phyloP scores from a whole-genome alignment of 305 asterid species.

The Solanum hybrid region DNA sequence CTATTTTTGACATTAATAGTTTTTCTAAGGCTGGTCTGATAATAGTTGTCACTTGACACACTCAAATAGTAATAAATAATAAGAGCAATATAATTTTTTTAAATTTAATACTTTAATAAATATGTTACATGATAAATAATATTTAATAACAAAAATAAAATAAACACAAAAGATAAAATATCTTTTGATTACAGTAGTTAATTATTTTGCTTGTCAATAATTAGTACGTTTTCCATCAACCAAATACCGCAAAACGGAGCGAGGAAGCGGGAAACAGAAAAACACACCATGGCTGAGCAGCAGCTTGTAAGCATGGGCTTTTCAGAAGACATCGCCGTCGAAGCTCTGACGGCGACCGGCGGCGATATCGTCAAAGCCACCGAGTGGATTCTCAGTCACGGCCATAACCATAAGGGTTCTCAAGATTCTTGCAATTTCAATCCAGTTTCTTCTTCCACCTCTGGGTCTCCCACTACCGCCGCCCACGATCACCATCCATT shows the following conservation, averaged over 20 bases:
- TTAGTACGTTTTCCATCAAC: not conserved
- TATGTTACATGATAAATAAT: no score
- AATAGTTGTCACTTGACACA: no score
- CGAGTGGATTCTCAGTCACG: slow-evolving; percentile 50
- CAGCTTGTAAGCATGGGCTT: slow-evolving; percentile 73
- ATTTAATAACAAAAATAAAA: no score
- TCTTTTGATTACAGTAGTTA: no score
- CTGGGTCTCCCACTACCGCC: not conserved
- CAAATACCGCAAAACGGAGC: not conserved
- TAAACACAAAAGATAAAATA: no score
- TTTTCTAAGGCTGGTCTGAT: not conserved
- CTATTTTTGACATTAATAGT: not conserved
- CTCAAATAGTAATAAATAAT: no score
- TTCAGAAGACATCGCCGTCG: slow-evolving; percentile 32
- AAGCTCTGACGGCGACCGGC: slow-evolving; percentile 47
- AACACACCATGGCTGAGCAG: slow-evolving; percentile 7
- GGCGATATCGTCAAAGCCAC: slow-evolving; percentile 55
- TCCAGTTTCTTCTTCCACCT: slow-evolving; percentile 2
- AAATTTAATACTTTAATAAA: no score
- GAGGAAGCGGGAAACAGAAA: slow-evolving; percentile 2
- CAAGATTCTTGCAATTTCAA: slow-evolving; percentile 1
- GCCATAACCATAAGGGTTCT: not conserved
- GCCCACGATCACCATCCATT: slow-evolving; percentile 3
- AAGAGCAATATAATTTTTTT: no score
- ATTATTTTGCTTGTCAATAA: not conserved